A percentile compares a stretch with the other conserved stretches of the same genome.
Conservation (phyloP, 805 yeast genomes). For the Monosporozyma siamensis region DNA sequence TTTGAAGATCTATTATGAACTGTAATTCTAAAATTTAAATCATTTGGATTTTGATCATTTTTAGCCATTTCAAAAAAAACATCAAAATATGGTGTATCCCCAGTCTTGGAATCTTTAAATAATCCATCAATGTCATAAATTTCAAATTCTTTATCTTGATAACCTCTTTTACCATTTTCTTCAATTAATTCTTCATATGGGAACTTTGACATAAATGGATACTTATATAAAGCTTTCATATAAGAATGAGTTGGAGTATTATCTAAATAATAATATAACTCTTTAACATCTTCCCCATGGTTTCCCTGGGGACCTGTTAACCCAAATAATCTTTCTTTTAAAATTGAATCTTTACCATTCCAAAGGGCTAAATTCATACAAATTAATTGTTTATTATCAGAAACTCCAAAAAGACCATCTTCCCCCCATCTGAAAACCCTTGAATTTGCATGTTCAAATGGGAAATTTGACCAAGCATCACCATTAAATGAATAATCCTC, state of each 20-base stretch:
- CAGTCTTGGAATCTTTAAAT: conserved; percentile 43
- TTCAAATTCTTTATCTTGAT: conserved; percentile 70
- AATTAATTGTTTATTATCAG: conserved; percentile 71
- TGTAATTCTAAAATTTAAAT: conserved; percentile 71
- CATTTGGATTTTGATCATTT: conserved; percentile 71
- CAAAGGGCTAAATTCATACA: conserved; percentile 76
- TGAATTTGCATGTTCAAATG: conserved; percentile 74
- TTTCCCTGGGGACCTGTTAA: conserved; percentile 89
- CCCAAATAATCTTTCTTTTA: conserved; percentile 83
- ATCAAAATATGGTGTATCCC: conserved; percentile 70
- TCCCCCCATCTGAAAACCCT: conserved; percentile 92
- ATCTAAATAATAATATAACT: conserved; percentile 74
- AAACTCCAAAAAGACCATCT: conserved; percentile 86
- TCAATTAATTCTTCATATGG: conserved; percentile 72
- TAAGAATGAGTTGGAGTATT: conserved; percentile 91
- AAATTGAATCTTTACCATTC: conserved; percentile 80
- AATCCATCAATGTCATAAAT: conserved; percentile 63
- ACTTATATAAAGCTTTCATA: conserved; percentile 84
- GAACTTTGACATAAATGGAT: conserved; percentile 68
- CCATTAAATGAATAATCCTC: conserved; percentile 84
- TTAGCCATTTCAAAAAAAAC: conserved; percentile 87
- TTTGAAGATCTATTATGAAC: conserved; percentile 73
- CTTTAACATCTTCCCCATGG: conserved; percentile 94
- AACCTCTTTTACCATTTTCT: conserved; percentile 56
- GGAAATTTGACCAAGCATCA: conserved; percentile 85